phyloP scores from a whole-genome alignment of 768 basidiomycete genomes.

The Vishniacozyma victoriae region DNA sequence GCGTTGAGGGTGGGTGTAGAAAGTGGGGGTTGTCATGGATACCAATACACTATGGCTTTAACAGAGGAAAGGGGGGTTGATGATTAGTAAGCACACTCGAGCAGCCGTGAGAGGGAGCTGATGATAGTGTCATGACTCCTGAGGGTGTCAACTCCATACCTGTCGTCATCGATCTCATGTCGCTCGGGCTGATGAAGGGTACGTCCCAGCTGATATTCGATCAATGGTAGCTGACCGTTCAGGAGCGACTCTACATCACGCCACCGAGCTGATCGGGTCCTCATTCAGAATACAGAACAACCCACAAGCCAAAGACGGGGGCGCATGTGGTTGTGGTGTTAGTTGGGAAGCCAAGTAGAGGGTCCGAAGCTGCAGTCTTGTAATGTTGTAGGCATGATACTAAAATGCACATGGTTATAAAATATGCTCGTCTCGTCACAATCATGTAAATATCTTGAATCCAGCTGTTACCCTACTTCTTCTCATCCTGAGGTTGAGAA shows the following conservation, averaged over 20 bases:
- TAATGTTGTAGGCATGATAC: no score
- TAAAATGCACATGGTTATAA: no score
- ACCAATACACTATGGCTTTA: conserved; percentile 88
- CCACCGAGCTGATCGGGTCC: conserved; percentile 90
- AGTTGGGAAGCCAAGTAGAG: conserved; percentile 72
- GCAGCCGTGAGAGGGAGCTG: conserved; percentile 29
- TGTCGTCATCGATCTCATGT: conserved; percentile 77
- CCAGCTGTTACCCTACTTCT: conserved; percentile 29
- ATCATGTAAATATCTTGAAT: neutral
- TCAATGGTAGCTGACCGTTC: conserved; percentile 1
- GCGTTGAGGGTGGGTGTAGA: conserved; percentile 80
- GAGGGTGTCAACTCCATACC: conserved; percentile 37
- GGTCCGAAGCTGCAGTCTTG: neutral
- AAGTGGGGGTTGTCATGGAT: conserved; percentile 94
- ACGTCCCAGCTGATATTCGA: conserved; percentile 1
- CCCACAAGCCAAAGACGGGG: conserved; percentile 76
- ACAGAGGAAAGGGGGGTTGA: conserved; percentile 60
- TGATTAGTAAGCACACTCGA: conserved; percentile 66
- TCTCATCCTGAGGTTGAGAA: conserved; percentile 16
- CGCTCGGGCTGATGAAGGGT: conserved; percentile 72
- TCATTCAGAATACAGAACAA: conserved; percentile 77
- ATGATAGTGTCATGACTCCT: conserved; percentile 33
- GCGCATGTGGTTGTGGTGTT: conserved; percentile 89
- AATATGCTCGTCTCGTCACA: neutral
- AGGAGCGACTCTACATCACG: conserved; percentile 78